Evolutionary conservation across 495 filamentous ascomycete species (phyloP).

Genomic region (Podospora didyma): DNA sequence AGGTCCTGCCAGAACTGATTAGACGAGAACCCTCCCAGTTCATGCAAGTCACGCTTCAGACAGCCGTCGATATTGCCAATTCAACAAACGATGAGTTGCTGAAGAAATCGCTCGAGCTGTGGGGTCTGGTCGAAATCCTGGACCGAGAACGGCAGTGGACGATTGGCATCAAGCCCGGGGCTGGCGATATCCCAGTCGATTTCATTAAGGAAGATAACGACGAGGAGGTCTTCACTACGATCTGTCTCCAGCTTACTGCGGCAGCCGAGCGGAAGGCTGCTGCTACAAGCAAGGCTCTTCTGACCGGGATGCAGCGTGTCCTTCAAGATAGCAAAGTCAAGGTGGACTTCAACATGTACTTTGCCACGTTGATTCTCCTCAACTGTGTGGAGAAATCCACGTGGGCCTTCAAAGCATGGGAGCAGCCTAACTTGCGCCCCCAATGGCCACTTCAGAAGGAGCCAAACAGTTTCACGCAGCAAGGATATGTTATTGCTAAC

Average conservation of each 20-base stretch:
- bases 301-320: constrained; percentile 72
- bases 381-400: constrained; percentile 81
- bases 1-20: constrained; percentile 56
- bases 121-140: constrained; percentile 70
- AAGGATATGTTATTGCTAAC: constrained; percentile 69
- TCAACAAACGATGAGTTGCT: constrained; percentile 61
- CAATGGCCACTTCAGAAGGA: constrained; percentile 70
- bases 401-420: constrained; percentile 75
- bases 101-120: constrained; percentile 66
- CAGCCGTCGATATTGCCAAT: constrained; percentile 51
- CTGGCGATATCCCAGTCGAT: constrained; percentile 23
- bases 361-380: constrained; percentile 68
- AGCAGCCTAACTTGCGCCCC: constrained; percentile 52
- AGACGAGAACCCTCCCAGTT: constrained; percentile 63
- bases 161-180: constrained; percentile 39
- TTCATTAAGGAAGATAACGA: constrained; percentile 39
- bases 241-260: constrained; percentile 68
- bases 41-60: constrained; percentile 60
- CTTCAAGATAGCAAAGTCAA: constrained; percentile 69
- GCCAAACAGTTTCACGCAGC: constrained; percentile 59
- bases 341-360: constrained; percentile 67
- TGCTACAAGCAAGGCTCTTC: constrained; percentile 59
- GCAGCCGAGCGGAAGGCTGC: constrained; percentile 70
- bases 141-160: constrained; percentile 66
- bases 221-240: constrained; percentile 41